Base-by-base conservation (phyloP, 192 early-diverging fungal species). In the Coemansia sp. region DNA sequence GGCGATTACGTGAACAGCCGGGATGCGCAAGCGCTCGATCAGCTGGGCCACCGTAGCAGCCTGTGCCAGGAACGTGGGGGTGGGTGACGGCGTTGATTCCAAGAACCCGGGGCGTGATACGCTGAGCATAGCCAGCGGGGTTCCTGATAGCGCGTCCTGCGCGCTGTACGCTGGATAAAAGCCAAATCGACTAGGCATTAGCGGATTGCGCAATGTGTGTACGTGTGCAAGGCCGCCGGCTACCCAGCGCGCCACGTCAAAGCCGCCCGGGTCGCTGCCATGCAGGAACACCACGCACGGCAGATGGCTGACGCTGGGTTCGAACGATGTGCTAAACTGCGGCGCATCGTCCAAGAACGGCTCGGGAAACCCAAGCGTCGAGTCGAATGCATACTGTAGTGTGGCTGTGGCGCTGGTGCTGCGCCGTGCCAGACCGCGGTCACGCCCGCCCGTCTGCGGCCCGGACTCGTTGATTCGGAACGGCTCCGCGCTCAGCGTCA, bases 191-290 rank as follows among this genome's bases (percentile, higher is more conserved):
- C 67, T 53, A 20, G 73, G 67, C 73, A 70, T 76, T 23, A 76
- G 48, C 46, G 73, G 73, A 19, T 76, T 76, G 50, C 56, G 55
- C 19, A 70, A 62, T 45, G 62, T 61, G 45, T 72, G 58, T 27
- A 46, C 66, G 21, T 63, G 76, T 42, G 76, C 58, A 36, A 79
- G 40, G 21, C 76, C 76, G 27, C 65, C 76, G 0, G 76, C 76
- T 43, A 72, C 55, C 76, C 76, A 79, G 27, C 76, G 64, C n/a
- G 76, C 64, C 19, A 79, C 70, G 39, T 79, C 76, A 51, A 79
- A 79, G 1, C 76, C 76, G 30, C 76, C 76, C 7, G 76, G 76
- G 48, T 64, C 53, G 46, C 46, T 58, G 10, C 66, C 65, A 11
- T 79, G 76, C 19, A 79, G 46, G 44, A 79, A 63, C 25, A 79